Evolutionary conservation across 371 early-diverging fungal species (phyloP), one percentile per base, ranked within the genome.

Genomic region (Rhizoclosmatium hyalinum): DNA sequence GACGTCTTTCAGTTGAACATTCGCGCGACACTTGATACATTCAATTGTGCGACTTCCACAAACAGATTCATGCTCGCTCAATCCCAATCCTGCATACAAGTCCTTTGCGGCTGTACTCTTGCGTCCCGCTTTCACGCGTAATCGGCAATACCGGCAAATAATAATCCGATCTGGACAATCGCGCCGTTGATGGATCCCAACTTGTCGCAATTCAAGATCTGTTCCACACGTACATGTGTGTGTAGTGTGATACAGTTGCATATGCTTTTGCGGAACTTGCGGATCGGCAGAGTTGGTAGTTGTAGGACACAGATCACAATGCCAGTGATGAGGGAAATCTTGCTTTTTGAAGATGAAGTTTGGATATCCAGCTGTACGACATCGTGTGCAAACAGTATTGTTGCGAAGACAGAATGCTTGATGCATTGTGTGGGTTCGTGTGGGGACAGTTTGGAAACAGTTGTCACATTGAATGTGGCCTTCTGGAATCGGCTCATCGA

Each of bases 31-130:
- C 77, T 92, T 91, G 53, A 86, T 87, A 75, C 95, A 96, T 39
- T 83, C 81, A 54, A 95, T 94, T 0, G 96, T 94, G 17, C 95
- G 86, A 44, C 89, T 90, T 19, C 96, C 95, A 74, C 96, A 96
- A 56, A 92, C 92, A 63, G 91, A 89, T 78, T 96, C 96, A 79
- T 96, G 96, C 3, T 85, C 88, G 63, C 81, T 82, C 46, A 94
- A 78, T 4, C 73, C 74, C 17, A 54, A 55, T 5, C 93, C 93
- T 1, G 89, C 77, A 39, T 93, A 77, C 5, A 88, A 77, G 79
- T 95, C 95, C 45, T 91, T 88, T 8, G 91, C 78, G 60, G 87
- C 83, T 0, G 80, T 70, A 0, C 93, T 86, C 6, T 73, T 75
- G 0, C 78, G 81, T 0, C 94, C 96, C 74, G 94, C 93, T 4